phyloP scores from a whole-genome alignment of 1,139 yeast species.

The Suhomyces ambrosiae region DNA sequence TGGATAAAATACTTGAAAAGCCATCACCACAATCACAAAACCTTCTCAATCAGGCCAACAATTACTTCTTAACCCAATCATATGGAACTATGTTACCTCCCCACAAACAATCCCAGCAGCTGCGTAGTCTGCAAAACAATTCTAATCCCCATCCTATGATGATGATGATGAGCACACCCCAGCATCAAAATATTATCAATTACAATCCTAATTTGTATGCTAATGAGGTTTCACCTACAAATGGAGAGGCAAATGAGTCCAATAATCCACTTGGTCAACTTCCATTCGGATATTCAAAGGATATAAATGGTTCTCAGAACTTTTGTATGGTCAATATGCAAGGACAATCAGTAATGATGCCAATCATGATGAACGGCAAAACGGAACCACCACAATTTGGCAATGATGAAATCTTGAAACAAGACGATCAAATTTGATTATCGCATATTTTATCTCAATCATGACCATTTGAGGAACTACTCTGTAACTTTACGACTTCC shows the following conservation, averaged over 20 bases:
- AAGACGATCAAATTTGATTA: constrained; percentile 9
- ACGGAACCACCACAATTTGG: constrained; percentile 7
- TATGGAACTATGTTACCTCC: constrained; percentile 34
- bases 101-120: constrained; percentile 19
- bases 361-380: constrained; percentile 13
- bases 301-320: constrained; percentile 13
- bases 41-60: constrained; percentile 23
- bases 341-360: constrained; percentile 19
- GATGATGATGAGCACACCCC: constrained; percentile 52
- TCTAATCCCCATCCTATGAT: constrained; percentile 14
- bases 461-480: background rate
- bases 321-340: constrained; percentile 16
- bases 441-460: background rate
- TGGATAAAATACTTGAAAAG: constrained; percentile 45
- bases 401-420: constrained; percentile 9
- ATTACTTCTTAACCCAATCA: constrained; percentile 22
- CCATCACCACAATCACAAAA: constrained; percentile 37
- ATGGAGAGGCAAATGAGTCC: constrained; percentile 9
- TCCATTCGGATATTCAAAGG: constrained; percentile 8
- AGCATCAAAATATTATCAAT: constrained; percentile 27
- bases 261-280: constrained; percentile 7
- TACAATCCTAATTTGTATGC: constrained; percentile 16
- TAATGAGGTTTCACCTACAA: constrained; percentile 12
- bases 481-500: background rate
- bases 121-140: constrained; percentile 11